phyloP scores from a whole-genome alignment of 2,329 filamentous ascomycete species.

The Sarocladium brachiariae region DNA sequence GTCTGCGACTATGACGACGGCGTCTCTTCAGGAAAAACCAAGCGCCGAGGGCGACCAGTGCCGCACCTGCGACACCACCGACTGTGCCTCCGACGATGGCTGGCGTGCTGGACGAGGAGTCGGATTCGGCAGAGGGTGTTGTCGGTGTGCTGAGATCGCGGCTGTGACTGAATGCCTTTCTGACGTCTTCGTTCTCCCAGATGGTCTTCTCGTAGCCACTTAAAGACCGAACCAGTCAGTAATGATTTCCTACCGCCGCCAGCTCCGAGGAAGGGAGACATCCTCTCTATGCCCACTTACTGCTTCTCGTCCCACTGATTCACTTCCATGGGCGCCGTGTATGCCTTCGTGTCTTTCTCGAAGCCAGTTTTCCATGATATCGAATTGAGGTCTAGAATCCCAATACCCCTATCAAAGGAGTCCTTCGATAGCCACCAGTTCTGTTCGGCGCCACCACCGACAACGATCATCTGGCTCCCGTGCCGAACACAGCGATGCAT shows the following conservation, averaged over 20 bases:
- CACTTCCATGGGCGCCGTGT: not conserved
- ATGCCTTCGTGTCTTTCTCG: not conserved
- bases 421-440: not conserved
- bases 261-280: not conserved
- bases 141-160: not conserved
- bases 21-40: not conserved
- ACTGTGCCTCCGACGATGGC: slow-evolving; percentile 1
- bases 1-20: not conserved
- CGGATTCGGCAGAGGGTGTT: not conserved
- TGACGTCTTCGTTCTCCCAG: not conserved
- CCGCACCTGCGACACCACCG: not conserved
- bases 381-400: slow-evolving; percentile 5
- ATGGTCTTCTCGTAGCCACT: slow-evolving; percentile 5
- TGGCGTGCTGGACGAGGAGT: not conserved
- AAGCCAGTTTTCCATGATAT: slow-evolving; percentile 1
- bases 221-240: not conserved
- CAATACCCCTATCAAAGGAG: not conserved
- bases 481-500: not conserved
- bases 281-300: slow-evolving; percentile 1
- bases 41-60: not conserved
- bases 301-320: not conserved
- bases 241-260: too few relatives aligned
- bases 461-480: slow-evolving; percentile 7
- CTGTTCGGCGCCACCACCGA: not conserved
- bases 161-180: slow-evolving; percentile 2